Percentiles rank a stretch among this genome's conserved stretches.
These are phyloP conservation scores for Moelleriella libera DNA, from an alignment of 2,329 filamentous ascomycete genomes.

Conservation along the genomic window DNA sequence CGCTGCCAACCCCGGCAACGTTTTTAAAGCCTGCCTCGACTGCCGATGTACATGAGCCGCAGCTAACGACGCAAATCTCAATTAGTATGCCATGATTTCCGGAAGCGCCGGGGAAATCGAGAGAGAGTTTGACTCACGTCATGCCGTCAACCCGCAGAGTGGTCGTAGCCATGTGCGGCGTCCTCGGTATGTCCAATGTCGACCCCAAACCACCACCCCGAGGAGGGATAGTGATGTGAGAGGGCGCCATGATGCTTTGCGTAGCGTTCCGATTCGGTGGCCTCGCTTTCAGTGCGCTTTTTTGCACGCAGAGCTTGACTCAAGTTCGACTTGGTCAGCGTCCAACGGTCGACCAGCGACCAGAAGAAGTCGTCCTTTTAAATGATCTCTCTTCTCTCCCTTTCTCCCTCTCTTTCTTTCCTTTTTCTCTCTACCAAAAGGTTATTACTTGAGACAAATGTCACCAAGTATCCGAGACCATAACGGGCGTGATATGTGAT, in stretches of 20 bases:
- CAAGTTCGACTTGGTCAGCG: neutral
- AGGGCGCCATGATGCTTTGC: slow-evolving; percentile 30
- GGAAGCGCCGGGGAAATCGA: slow-evolving; percentile 6
- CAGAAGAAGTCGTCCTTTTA: too few relatives aligned
- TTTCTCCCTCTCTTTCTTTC: too few relatives aligned
- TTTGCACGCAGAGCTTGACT: neutral
- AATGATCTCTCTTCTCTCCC: too few relatives aligned
- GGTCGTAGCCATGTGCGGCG: slow-evolving; percentile 69
- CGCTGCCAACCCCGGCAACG: slow-evolving; percentile 66
- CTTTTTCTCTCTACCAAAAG: too few relatives aligned
- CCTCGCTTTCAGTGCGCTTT: neutral
- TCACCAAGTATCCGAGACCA: neutral
- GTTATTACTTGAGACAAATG: neutral
- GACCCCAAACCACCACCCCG: slow-evolving; percentile 17
- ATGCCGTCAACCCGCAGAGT: slow-evolving; percentile 84
- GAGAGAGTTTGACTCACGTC: slow-evolving; percentile 39
- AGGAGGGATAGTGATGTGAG: slow-evolving; percentile 31
- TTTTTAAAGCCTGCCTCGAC: slow-evolving; percentile 83
- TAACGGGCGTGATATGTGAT: neutral
- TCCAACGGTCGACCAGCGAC: neutral
- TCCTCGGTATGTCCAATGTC: slow-evolving; percentile 13
- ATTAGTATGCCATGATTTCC: neutral
- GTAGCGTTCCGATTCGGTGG: neutral
- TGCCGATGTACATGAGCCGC: slow-evolving; percentile 89
- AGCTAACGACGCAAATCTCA: slow-evolving; percentile 29